Base-by-base conservation (phyloP, 2,329 filamentous ascomycete species). In the Phoma herbarum region DNA sequence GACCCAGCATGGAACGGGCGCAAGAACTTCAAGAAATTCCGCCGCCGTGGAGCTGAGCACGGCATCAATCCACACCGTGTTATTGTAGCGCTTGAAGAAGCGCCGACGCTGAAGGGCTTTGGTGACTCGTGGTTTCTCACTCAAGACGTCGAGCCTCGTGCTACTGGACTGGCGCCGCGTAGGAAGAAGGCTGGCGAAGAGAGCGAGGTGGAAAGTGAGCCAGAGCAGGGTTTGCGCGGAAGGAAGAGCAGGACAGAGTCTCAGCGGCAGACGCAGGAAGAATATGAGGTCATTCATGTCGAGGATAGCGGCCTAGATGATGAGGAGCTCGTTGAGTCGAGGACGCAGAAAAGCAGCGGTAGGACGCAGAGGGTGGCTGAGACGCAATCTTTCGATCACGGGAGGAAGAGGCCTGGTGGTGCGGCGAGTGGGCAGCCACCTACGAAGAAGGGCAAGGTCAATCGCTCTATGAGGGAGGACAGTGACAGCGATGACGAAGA, bases 11-110 rank as follows among this genome's bases (percentile, higher is more conserved):
- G 95, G 95, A 96, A 97, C 73, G 95, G 94, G 0, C 85, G 94
- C 42, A 94, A 92, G 77, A 98, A 99, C 72, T 99, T 97, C 80
- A 99, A 99, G 76, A 90, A 87, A 68, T 99, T 99, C 72, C 82
- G 86, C 52, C 88, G 77, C 6, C 71, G 76, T 39, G 74, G 68
- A 22, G 65, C 57, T 60, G 77, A 65, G 71, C 74, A 61, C 51
- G 76, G 71, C 46, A 77, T 79, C n/a, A 77, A 78, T 31, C 66
- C 79, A 4, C 82, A 83, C 59, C 81, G 80, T 16, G 83, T 90
- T 31, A 90, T 96, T 37, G 86, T 97, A 4, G 79, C 84, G 0
- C 79, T 96, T 4, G 87, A 91, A 64, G 88, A 92, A 74, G 90
- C 88, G 18, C 66, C 70, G 22, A 87, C 86, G 69, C 84, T 84